Evolutionary conservation across 2,329 filamentous ascomycete species (phyloP).

Genomic region (Penicillium sp.): DNA sequence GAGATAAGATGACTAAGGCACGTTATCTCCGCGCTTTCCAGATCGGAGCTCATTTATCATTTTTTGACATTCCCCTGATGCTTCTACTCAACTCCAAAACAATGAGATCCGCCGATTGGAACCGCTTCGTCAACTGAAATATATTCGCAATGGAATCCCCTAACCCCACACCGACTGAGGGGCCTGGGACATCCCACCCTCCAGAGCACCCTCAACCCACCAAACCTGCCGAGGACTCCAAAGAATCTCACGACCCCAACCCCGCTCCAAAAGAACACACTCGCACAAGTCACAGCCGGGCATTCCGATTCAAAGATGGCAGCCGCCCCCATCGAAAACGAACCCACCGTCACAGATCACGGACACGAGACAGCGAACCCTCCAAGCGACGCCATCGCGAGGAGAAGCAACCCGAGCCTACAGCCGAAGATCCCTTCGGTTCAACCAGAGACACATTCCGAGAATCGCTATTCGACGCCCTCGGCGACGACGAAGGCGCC

Average conservation of each 20-base stretch:
- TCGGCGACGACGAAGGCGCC: conserved; percentile 95
- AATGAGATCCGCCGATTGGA: background rate
- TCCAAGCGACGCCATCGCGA: conserved; percentile 30
- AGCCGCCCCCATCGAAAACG: conserved; percentile 18
- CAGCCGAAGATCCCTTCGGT: background rate
- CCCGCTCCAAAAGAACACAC: background rate
- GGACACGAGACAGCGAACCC: conserved; percentile 2
- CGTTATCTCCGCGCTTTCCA: conserved; percentile 1
- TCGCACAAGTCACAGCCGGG: background rate
- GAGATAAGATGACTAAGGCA: conserved; percentile 8
- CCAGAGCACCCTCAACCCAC: background rate
- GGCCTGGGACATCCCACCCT: background rate
- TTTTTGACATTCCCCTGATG: background rate
- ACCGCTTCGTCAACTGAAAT: background rate
- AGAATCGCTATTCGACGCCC: conserved; percentile 92
- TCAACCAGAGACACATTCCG: conserved; percentile 68
- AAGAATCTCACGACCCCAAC: background rate
- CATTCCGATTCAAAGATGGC: conserved; percentile 16
- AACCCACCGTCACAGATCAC: conserved; percentile 1
- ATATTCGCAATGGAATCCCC: background rate
- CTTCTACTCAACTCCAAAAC: background rate
- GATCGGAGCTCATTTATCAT: background rate
- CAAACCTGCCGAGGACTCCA: background rate
- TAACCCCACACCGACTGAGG: background rate
- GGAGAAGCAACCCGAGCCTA: background rate